Conservation (phyloP, 163 green algal genomes). For the Scenedesmus sp. region DNA sequence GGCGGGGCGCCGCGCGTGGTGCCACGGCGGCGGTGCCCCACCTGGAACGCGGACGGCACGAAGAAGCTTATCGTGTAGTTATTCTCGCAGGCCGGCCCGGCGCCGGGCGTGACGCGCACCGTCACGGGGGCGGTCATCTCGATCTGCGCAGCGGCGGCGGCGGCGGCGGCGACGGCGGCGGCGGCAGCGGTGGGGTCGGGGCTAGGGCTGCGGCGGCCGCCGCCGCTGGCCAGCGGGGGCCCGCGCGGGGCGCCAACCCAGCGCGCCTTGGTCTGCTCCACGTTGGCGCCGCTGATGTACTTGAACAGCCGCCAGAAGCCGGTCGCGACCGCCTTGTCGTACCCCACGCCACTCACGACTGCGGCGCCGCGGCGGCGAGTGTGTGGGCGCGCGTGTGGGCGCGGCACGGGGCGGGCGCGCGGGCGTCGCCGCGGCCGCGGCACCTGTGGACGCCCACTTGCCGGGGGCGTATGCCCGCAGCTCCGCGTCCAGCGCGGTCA, state of each 20-base stretch:
- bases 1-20: too few species aligned
- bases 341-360: constrained; percentile 49
- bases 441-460: constrained; percentile 62
- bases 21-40: too few species aligned
- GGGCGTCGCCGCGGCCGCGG: too few species aligned
- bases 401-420: too few species aligned
- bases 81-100: constrained; percentile 43
- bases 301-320: constrained; percentile 66
- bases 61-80: constrained; percentile 61
- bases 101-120: constrained; percentile 14
- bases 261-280: constrained; percentile 46
- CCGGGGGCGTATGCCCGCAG: constrained; percentile 5
- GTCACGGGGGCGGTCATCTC: constrained; percentile 64
- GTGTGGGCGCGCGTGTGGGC: too few species aligned
- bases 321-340: constrained; percentile 54
- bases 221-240: too few species aligned
- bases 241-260: constrained; percentile 56
- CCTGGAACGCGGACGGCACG: constrained; percentile 55
- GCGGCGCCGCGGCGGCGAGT: too few species aligned
- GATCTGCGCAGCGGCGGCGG: too few species aligned
- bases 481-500: constrained; percentile 37
- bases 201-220: too few species aligned
- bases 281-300: constrained; percentile 65
- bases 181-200: too few species aligned
- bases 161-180: too few species aligned